Evolutionary conservation across 78 protist genomes (phyloP).

Genomic region (Thecamonas trahens): DNA sequence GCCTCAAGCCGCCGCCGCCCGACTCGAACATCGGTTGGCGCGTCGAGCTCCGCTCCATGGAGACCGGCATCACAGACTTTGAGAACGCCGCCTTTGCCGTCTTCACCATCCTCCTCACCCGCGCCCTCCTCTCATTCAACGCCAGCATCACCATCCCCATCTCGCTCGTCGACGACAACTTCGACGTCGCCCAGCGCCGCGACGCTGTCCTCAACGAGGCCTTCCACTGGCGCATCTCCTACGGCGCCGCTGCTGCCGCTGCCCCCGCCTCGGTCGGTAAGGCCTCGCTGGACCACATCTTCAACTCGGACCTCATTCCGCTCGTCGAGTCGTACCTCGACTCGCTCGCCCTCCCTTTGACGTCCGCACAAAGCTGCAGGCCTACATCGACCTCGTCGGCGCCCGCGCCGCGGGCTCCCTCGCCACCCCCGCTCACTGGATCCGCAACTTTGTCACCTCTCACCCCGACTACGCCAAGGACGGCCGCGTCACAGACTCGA

Average conservation of each 20-base stretch:
- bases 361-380: too few species aligned
- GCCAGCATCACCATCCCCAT: conserved; percentile 86
- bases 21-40: conserved; percentile 83
- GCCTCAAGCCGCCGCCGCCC: conserved; percentile 95
- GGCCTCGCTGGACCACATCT: conserved; percentile 17
- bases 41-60: conserved; percentile 91
- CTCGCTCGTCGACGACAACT: conserved; percentile 84
- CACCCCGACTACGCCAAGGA: conserved; percentile 76
- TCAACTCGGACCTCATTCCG: conserved; percentile 40
- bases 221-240: conserved; percentile 62
- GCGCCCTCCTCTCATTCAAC: conserved; percentile 67
- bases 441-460: conserved; percentile 41
- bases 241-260: not conserved
- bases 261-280: conserved; percentile 12
- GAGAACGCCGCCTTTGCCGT: conserved; percentile 93
- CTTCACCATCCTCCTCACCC: conserved; percentile 66
- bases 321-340: conserved; percentile 33
- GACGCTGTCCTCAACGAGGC: conserved; percentile 39
- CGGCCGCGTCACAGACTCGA: conserved; percentile 51
- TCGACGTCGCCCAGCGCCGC: conserved; percentile 69
- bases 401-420: conserved; percentile 40
- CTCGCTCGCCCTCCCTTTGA: not conserved
- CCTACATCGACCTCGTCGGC: too few species aligned
- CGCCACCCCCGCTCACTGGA: conserved; percentile 57
- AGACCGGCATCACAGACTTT: conserved; percentile 85